Base-by-base conservation (phyloP, 1,284 basidiomycete genomes). In the Trichosporon inkin region DNA sequence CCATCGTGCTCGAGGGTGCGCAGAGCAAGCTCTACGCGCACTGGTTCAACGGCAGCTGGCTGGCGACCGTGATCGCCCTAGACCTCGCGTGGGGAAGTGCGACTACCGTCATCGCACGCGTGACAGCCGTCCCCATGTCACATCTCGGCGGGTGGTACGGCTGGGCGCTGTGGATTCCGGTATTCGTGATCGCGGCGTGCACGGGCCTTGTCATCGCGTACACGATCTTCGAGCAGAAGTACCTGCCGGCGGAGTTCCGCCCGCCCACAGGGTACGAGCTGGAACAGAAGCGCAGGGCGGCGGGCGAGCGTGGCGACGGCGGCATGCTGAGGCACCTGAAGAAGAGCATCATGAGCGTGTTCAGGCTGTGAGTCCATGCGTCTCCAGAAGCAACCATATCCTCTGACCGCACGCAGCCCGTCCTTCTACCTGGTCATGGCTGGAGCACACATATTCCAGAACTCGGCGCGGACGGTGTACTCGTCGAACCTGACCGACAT, bases 401-500 rank as follows among this genome's bases (percentile, higher is more conserved):
- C n/a, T n/a, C n/a, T n/a, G n/a, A n/a, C n/a, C n/a, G n/a, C n/a
- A n/a, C n/a, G 10, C 44, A 49, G 44, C 35, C 39, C 64, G 36
- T 16, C 24, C 36, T 65, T 65, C 58, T 61, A 62, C 56, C 52
- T 49, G 53, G 58, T 65, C 16, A 53, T 65, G 19, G 52, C 49
- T 20, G 61, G 62, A 14, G 54, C 54, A 1, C 63, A 67, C 49
- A 60, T 71, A 19, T 62, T 72, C 49, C 70, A 75, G 67, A 66
- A 71, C 20, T 73, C 71, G 2, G 67, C 71, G 1, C 71, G 78
- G 14, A 64, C 65, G 17, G 67, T 73, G 2, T 78, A 75, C 64
- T 67, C 62, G 5, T 65, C 69, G 17, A 74, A 76, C 55, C 56
- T 74, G 7, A 72, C 77, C 40, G 78, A 79, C 47, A 69, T 76